These are phyloP conservation scores for Bigelowiella natans DNA, from an alignment of 78 protist species.

Conservation along the genomic window DNA sequence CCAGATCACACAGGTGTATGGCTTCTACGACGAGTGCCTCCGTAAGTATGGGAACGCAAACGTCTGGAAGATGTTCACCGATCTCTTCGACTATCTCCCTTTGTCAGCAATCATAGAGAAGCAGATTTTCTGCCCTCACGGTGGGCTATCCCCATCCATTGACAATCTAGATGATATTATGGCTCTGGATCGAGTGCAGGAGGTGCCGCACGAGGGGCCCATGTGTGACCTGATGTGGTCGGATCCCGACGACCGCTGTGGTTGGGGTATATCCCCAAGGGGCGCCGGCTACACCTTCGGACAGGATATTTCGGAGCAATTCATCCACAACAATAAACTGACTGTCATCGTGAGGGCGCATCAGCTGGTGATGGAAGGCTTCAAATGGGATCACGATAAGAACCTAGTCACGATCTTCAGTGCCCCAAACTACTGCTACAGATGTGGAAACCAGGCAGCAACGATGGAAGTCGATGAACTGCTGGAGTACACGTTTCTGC, in stretches of 20 bases:
- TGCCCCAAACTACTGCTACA: conserved; percentile 97
- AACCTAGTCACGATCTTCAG: conserved; percentile 85
- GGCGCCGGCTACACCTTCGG: conserved; percentile 94
- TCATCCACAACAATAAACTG: conserved; percentile 73
- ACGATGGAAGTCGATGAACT: conserved; percentile 50
- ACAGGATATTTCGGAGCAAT: conserved; percentile 64
- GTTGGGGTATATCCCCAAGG: conserved; percentile 84
- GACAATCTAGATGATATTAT: conserved; percentile 61
- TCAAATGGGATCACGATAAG: conserved; percentile 80
- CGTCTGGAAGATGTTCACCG: conserved; percentile 80
- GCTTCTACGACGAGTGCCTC: conserved; percentile 90
- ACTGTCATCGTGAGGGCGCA: conserved; percentile 79
- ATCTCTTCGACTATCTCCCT: conserved; percentile 22
- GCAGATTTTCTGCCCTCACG: conserved; percentile 86
- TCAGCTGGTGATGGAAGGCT: conserved; percentile 94
- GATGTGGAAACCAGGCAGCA: conserved; percentile 79
- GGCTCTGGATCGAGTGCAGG: conserved; percentile 67
- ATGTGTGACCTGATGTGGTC: conserved; percentile 84
- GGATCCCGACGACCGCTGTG: conserved; percentile 39
- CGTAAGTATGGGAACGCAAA: conserved; percentile 73
- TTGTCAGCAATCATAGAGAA: not conserved
- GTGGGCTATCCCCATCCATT: conserved; percentile 83
- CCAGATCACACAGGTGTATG: conserved; percentile 88
- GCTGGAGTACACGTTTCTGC: conserved; percentile 52
- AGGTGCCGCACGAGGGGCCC: conserved; percentile 70